Evolutionary conservation across 176 grass and related monocot species (phyloP).

Genomic region (Panicum miliaceum): DNA sequence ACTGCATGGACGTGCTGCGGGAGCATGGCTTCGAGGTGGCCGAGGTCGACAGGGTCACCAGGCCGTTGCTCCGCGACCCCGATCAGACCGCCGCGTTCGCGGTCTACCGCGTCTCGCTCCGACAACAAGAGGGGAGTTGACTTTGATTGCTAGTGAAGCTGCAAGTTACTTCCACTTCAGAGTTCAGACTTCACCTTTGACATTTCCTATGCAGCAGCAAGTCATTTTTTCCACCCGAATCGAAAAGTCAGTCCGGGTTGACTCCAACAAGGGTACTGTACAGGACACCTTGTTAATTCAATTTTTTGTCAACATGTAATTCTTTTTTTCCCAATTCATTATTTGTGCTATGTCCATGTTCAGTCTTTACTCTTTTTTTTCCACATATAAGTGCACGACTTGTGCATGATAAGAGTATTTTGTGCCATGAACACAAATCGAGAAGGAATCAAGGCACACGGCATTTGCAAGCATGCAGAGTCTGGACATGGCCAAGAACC

Average conservation of each 20-base stretch:
- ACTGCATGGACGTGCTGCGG: slow-evolving; percentile 55
- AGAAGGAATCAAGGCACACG: background rate
- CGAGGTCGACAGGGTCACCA: slow-evolving; percentile 38
- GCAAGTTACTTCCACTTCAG: background rate
- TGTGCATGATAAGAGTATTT: background rate
- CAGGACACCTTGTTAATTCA: background rate
- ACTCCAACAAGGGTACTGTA: background rate
- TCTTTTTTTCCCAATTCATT: background rate
- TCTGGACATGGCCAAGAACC: background rate
- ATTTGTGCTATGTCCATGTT: background rate
- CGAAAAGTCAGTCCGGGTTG: background rate
- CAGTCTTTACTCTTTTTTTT: background rate
- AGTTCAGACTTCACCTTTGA: background rate
- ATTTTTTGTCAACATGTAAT: background rate
- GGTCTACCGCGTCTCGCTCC: slow-evolving; percentile 36
- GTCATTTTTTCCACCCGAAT: background rate
- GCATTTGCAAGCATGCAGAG: background rate
- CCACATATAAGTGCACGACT: background rate
- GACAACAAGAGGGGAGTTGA: background rate
- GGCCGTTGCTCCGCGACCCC: slow-evolving; percentile 36
- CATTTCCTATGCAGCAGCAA: background rate
- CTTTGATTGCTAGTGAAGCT: background rate
- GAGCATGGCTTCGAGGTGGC: slow-evolving; percentile 52
- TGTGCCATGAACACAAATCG: background rate
- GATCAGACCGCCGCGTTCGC: slow-evolving; percentile 39